Conservation (phyloP, 495 filamentous ascomycete species). For the Wilcoxina mikolae region DNA sequence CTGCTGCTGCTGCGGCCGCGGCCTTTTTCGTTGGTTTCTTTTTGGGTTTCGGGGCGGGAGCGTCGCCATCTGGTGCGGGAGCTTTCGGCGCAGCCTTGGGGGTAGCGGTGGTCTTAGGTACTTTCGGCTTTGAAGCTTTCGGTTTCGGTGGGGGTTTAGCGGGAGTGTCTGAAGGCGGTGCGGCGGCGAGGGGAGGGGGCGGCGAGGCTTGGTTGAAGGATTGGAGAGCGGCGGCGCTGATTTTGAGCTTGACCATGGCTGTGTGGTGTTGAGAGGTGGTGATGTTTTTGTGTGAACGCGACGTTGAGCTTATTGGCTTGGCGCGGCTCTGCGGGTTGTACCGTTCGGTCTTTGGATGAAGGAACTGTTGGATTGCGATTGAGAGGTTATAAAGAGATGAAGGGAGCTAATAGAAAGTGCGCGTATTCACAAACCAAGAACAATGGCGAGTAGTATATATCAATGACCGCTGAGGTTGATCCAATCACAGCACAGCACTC, state of each 20-base stretch:
- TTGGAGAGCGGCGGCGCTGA: slow-evolving; percentile 29
- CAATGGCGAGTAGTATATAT: no score
- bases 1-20: neutral
- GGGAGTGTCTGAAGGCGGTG: slow-evolving; percentile 28
- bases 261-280: neutral
- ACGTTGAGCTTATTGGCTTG: slow-evolving; percentile 1
- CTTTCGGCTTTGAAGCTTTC: slow-evolving; percentile 26
- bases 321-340: neutral
- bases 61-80: neutral
- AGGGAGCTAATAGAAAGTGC: no score
- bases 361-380: no score
- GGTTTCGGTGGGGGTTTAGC: neutral
- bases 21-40: neutral
- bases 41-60: neutral
- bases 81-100: slow-evolving; percentile 1
- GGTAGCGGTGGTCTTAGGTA: neutral
- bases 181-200: slow-evolving; percentile 34
- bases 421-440: no score
- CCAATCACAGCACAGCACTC: neutral
- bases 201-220: neutral
- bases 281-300: neutral
- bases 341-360: neutral
- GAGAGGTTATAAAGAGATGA: no score
- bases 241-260: slow-evolving; percentile 42
- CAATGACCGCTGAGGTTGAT: neutral